phyloP scores from a whole-genome alignment of 768 basidiomycete species.

The Solioccasus polychromus region DNA sequence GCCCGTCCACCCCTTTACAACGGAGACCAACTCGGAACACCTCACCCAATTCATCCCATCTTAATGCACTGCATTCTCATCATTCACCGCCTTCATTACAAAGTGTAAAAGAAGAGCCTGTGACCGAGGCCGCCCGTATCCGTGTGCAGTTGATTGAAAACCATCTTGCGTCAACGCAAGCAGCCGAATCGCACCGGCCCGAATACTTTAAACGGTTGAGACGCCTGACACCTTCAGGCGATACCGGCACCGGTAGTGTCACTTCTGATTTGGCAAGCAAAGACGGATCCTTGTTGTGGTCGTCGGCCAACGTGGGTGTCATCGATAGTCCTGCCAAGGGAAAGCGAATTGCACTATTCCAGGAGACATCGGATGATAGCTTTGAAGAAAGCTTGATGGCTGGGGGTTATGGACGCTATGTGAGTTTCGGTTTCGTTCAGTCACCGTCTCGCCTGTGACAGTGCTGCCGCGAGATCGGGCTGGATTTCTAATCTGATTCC shows the following conservation, averaged over 20 bases:
- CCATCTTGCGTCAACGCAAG: constrained; percentile 45
- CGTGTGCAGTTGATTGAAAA: constrained; percentile 52
- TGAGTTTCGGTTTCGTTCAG: constrained; percentile 34
- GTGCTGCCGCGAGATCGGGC: constrained; percentile 1
- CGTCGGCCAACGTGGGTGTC: constrained; percentile 48
- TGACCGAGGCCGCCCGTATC: constrained; percentile 61
- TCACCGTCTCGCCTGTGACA: background rate
- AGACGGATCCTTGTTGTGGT: constrained; percentile 19
- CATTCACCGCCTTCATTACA: background rate
- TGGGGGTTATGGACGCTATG: constrained; percentile 76
- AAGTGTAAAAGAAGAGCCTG: constrained; percentile 28
- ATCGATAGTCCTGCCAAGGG: constrained; percentile 72
- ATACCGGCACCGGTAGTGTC: constrained; percentile 16
- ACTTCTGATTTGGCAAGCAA: constrained; percentile 9
- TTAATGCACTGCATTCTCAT: background rate
- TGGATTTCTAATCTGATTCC: constrained; percentile 13
- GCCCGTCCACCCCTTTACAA: constrained; percentile 12
- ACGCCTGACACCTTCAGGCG: constrained; percentile 40
- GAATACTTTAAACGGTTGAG: constrained; percentile 68
- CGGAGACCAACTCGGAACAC: background rate
- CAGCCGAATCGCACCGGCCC: constrained; percentile 62
- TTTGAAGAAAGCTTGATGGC: constrained; percentile 85
- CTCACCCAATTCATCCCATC: background rate
- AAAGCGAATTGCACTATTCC: constrained; percentile 69
- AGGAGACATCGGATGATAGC: constrained; percentile 80